Evolutionary conservation across 2,329 filamentous ascomycete species (phyloP).

Genomic region (Claviceps africana): DNA sequence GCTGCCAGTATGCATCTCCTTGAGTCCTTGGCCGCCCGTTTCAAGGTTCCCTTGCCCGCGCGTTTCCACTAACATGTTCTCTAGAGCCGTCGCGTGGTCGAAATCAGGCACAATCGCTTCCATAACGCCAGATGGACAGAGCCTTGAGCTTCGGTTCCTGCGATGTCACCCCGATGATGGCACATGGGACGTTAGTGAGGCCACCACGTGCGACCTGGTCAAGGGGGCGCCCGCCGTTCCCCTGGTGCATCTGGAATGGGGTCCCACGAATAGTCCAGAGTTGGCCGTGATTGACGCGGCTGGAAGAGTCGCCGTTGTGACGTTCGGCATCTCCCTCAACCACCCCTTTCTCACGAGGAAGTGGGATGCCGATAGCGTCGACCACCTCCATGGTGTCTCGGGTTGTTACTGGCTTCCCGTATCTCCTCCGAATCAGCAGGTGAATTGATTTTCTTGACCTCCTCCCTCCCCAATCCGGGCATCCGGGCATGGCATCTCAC

Average conservation of each 20-base stretch:
- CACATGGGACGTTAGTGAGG: slow-evolving; percentile 61
- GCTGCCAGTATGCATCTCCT: slow-evolving; percentile 56
- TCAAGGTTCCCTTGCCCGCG: neutral
- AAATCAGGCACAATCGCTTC: slow-evolving; percentile 74
- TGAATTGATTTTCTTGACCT: slow-evolving; percentile 6
- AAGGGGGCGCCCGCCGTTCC: slow-evolving; percentile 48
- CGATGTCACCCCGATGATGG: slow-evolving; percentile 54
- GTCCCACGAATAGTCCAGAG: slow-evolving; percentile 55
- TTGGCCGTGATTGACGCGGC: slow-evolving; percentile 70
- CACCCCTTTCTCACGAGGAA: slow-evolving; percentile 48
- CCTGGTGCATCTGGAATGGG: slow-evolving; percentile 74
- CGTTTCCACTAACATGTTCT: neutral
- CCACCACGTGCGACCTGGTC: slow-evolving; percentile 49
- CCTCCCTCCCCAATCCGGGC: too few species aligned
- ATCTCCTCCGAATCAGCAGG: slow-evolving; percentile 30
- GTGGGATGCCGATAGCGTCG: slow-evolving; percentile 52
- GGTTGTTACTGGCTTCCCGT: slow-evolving; percentile 77
- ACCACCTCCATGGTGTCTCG: slow-evolving; percentile 65
- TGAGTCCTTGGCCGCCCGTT: neutral
- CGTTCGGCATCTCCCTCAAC: slow-evolving; percentile 59
- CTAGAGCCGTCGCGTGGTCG: slow-evolving; percentile 74
- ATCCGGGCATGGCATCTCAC: neutral
- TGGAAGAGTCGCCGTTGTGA: slow-evolving; percentile 64
- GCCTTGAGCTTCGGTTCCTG: slow-evolving; percentile 60
- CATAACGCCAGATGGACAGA: slow-evolving; percentile 57